A percentile compares a stretch with the other conserved stretches of the same genome.
phyloP scores from a whole-genome alignment of 2,329 filamentous ascomycete species.

The Pseudopithomyces chartarum region DNA sequence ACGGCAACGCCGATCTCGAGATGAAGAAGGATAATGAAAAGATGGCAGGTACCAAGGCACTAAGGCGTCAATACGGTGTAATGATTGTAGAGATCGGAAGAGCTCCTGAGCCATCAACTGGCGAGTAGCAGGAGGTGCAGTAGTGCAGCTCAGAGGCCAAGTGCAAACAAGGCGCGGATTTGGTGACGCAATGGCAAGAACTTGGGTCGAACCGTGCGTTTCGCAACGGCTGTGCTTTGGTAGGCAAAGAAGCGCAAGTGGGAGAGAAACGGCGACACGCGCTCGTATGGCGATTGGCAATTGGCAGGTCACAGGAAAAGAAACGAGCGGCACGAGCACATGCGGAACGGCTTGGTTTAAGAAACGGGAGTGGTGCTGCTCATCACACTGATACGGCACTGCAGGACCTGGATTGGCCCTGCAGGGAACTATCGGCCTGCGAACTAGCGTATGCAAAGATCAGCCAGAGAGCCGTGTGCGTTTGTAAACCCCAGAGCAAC shows the following conservation, averaged over 20 bases:
- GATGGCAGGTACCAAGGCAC: too few species aligned
- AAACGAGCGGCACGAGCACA: not conserved
- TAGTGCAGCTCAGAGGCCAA: not conserved
- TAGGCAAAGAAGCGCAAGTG: not conserved
- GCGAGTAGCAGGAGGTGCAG: not conserved
- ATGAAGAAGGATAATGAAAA: not conserved
- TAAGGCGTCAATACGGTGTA: not conserved
- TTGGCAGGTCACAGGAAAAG: not conserved
- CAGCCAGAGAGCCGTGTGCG: not conserved
- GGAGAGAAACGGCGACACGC: not conserved
- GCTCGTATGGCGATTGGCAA: not conserved
- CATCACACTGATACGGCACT: not conserved
- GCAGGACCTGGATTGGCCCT: not conserved
- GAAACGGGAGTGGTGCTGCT: not conserved
- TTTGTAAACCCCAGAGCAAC: not conserved
- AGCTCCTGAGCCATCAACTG: not conserved
- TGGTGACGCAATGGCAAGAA: not conserved
- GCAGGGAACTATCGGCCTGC: not conserved
- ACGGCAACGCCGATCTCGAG: conserved; percentile 4
- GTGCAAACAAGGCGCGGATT: not conserved
- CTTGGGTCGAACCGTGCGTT: not conserved
- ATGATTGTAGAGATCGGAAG: conserved; percentile 1
- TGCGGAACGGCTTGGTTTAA: not conserved
- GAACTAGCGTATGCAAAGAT: not conserved
- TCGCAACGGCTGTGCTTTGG: not conserved